Evolutionary conservation across 2,329 filamentous ascomycete species (phyloP), one percentile per base, ranked within the genome.

Genomic region (Hymenoscyphus repandus): DNA sequence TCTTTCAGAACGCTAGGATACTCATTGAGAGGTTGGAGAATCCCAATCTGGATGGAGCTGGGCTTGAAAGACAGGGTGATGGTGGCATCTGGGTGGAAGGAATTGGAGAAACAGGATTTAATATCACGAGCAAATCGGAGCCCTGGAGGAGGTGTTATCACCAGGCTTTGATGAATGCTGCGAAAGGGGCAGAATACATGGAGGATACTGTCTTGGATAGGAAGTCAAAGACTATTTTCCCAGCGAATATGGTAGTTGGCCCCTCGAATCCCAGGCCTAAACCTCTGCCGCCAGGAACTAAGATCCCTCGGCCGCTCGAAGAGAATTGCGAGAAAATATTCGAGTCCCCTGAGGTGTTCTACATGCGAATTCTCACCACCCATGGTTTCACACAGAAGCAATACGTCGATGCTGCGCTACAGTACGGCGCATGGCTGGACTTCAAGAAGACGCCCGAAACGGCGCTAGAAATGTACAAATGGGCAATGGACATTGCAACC

Each of bases 141-240:
- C 76, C 85, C 45, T 97, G 91, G 92, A 76, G 86, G 61, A 77
- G 88, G 49, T 90, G 90, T 1, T 97, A 97, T 69, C 90, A 86
- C 63, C 83, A 95, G 62, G 78, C 84, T 2, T 71, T 96, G 42
- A 88, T 96, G 81, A 77, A 85, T 10, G 81, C 82, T 53, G 91
- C 86, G 0, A 80, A 81, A 58, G 82, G 85, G 0, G 83, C 90
- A 4, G 91, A 96, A 69, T 82, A 91, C 59, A 72, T 95, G 20
- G 88, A 96, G 57, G 86, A 86, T 43, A 90, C 85, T 77, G 75
- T 95, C 13, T 74, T 78, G 39, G 90, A 95, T 67, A 81, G 34
- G 32, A 84, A 77, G 7, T 76, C 82, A 56, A 76, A 78, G 38
- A 70, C 86, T 22, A 77, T 86, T 30, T 92, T 88, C 58, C 83